A percentile compares a stretch with the other conserved stretches of the same genome.
Evolutionary conservation across 495 filamentous ascomycete genomes (phyloP).

Genomic region (Aspergillus nanangensis): DNA sequence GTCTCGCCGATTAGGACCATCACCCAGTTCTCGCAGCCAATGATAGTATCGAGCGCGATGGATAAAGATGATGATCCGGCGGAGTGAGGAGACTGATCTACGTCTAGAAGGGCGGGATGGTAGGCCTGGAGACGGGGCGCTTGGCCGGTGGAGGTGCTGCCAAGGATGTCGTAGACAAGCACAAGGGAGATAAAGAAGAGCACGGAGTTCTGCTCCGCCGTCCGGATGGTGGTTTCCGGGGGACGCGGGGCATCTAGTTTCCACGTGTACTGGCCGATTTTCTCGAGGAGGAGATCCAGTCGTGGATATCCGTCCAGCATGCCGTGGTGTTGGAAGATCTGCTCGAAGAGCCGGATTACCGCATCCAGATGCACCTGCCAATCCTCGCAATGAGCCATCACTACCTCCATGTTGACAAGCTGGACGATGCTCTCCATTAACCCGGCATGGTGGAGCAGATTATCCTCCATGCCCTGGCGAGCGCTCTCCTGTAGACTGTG

Average conservation of each 20-base stretch:
- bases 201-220: neutral
- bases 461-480: neutral
- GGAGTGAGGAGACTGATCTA: neutral
- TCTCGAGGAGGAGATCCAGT: neutral
- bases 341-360: neutral
- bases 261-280: neutral
- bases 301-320: neutral
- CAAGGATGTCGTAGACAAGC: neutral
- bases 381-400: neutral
- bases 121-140: neutral
- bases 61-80: neutral
- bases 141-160: neutral
- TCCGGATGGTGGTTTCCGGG: neutral
- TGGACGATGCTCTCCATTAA: slow-evolving; percentile 5
- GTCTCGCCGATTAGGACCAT: slow-evolving; percentile 1
- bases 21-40: slow-evolving; percentile 5
- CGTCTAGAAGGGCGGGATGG: neutral
- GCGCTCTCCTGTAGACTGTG: neutral
- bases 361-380: slow-evolving; percentile 4
- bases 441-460: neutral
- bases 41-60: neutral
- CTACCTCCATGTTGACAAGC: neutral
- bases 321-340: neutral
- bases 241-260: neutral
- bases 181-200: slow-evolving; percentile 2